Evolutionary conservation across 345 rosid species (phyloP), one percentile per base, ranked within the genome.

Genomic region (Eucalyptus sp.): DNA sequence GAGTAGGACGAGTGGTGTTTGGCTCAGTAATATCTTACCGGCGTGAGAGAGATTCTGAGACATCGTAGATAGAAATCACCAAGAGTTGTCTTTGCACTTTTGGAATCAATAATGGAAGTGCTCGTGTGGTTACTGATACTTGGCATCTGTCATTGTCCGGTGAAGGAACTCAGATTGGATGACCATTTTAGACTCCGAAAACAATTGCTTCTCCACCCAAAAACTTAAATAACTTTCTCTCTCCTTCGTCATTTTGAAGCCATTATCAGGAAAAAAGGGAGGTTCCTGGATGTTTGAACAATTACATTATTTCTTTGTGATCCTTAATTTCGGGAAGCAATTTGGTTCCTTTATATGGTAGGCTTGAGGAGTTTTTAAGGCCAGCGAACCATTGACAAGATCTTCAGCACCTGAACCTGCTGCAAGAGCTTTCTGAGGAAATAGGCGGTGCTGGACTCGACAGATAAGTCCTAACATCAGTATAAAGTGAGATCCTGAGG

Each of bases 21-120:
- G 89, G 93, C 43, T 94, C 94, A 33, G 87, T 86, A 83, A 89
- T 71, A 87, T 90, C 86, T 86, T 94, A 93, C 88, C 91, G 94
- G 76, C 91, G 94, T 6, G 95, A 93, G 92, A 94, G 97, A 90
- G 98, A 95, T 46, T 94, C 93, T 18, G 95, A 95, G 88, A 85
- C 91, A 90, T 87, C 87, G 48, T 37, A 89, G 91, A 41, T 92
- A 60, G 44, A 51, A 84, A n/a, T 50, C 50, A 54, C 48, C 5
- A 37, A 37, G 83, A 20, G 48, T 5, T 76, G 48, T 41, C 83
- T 76, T 76, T 41, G 48, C 83, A 76, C 83, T 41, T 76, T 76
- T 6, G 83, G 83, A 76, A 76, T 76, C 29, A 7, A 12, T 76
- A 76, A 20, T 41, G 3, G 48, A 76, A 76, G 83, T 22, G 1